These are phyloP conservation scores for Triticum aestivum DNA, from an alignment of 176 grass and related monocot genomes.

Conservation along the genomic window IWGSC_CS_RefSeq_v2.1 NC_057800.1:606750813-606751312, in stretches of 20 bases:
- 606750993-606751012: background rate
- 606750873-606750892: background rate
- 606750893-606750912: background rate
- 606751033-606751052: background rate
- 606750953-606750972: background rate
- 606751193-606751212: background rate
- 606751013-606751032: background rate
- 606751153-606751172: background rate
- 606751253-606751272: background rate
- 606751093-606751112: constrained; percentile 25
- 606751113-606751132: constrained; percentile 3
- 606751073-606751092: background rate
- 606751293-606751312: constrained; percentile 35
- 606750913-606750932: background rate
- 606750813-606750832: background rate
- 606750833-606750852: background rate
- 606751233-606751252: background rate
- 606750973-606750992: background rate
- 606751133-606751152: background rate
- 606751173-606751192: constrained; percentile 11
- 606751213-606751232: constrained; percentile 12
- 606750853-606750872: background rate
- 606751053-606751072: constrained; percentile 53
- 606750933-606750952: background rate
- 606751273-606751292: background rate